These are phyloP conservation scores for Cytospora mali DNA, from an alignment of 2,329 filamentous ascomycete genomes.

Conservation along the genomic window DNA sequence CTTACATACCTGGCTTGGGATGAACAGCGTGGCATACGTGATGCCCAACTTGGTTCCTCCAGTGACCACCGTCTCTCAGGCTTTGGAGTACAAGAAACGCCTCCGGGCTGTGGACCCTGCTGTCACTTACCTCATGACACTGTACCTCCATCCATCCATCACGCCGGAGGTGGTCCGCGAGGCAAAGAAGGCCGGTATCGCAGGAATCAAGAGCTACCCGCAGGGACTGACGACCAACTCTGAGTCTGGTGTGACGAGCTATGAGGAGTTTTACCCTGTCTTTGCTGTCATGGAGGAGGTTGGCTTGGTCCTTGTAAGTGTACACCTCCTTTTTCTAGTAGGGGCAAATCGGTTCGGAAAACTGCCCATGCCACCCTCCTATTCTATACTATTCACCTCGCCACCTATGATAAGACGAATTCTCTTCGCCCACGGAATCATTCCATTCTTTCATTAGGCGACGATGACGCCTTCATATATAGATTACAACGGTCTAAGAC, in stretches of 20 bases:
- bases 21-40: conserved; percentile 36
- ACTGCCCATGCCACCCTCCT: background rate
- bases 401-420: no score
- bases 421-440: no score
- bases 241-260: conserved; percentile 68
- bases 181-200: conserved; percentile 72
- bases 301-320: conserved; percentile 53
- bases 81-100: conserved; percentile 65
- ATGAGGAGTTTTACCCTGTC: conserved; percentile 73
- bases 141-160: conserved; percentile 63
- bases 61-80: conserved; percentile 62
- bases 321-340: background rate
- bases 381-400: no score
- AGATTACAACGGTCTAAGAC: background rate
- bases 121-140: conserved; percentile 73
- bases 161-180: conserved; percentile 71
- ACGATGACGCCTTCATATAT: no score
- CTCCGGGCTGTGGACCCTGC: conserved; percentile 62
- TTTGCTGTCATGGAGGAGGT: conserved; percentile 89
- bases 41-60: conserved; percentile 68
- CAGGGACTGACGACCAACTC: conserved; percentile 67
- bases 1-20: conserved; percentile 16
- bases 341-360: background rate
- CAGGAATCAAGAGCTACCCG: conserved; percentile 73
- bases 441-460: no score